Evolutionary conservation across 2,329 filamentous ascomycete species (phyloP).

Genomic region (Botrytis aclada): DNA sequence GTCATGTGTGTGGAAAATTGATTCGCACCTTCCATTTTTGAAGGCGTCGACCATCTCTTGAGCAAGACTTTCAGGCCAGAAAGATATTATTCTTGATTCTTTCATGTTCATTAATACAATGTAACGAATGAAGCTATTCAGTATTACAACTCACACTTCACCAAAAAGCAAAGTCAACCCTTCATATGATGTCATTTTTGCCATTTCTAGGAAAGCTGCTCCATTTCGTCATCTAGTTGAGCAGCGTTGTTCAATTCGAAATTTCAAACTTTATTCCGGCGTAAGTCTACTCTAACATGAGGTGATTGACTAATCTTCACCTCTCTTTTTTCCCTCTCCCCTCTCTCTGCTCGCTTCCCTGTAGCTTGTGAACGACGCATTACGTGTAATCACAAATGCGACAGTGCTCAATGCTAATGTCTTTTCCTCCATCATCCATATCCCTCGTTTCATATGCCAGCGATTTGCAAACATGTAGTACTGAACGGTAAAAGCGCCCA

Average conservation of each 20-base stretch:
- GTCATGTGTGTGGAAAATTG: neutral
- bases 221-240: no score
- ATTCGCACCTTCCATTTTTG: neutral
- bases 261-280: neutral
- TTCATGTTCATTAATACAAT: no score
- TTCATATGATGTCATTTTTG: neutral
- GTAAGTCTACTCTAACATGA: neutral
- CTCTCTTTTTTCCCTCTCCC: neutral
- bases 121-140: neutral
- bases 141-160: neutral
- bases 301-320: neutral
- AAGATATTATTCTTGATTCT: neutral
- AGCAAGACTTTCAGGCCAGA: neutral
- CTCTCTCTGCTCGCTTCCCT: neutral
- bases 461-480: no score
- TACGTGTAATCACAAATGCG: neutral
- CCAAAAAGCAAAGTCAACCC: neutral
- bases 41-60: rapidly evolving
- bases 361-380: no score
- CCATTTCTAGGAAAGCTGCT: neutral
- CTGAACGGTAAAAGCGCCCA: no score
- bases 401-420: neutral
- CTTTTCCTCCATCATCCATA: neutral
- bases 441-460: neutral
- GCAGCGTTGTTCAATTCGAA: neutral